Evolutionary conservation across 257 asterid genomes (phyloP), one percentile per base, ranked within the genome.

Genomic region (Penstemon barbatus): DNA sequence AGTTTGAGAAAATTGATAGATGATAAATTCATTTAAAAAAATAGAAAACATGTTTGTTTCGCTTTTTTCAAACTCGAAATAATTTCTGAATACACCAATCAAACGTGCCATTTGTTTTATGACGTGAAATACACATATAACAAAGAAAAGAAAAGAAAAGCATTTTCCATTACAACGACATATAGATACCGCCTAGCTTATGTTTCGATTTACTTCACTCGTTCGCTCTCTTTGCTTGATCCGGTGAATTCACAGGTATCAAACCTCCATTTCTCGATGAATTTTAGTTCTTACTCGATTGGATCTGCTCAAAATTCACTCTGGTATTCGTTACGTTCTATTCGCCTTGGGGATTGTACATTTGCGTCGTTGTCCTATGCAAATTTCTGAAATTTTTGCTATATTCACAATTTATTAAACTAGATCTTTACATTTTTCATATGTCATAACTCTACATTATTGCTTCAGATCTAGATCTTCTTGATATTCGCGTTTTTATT

Each of bases 161-260:
- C 3, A 7, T 6, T 46, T 46, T 46, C 3, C 11, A 7, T 12
- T 3, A 3, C 9, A 6, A 46, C 8, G 12, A 7, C 46, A 58
- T 57, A 67, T 67, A 58, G 25, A 57, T 19, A 13, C 33, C 66
- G 65, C 52, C 51, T 57, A 4, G 6, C 42, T 39, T 50, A 13
- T 49, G n/a, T 0, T 38, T 57, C 57, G 54, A 4, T 69, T 69
- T 51, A 59, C 66, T 37, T 49, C 49, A 46, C 43, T 58, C 41
- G 57, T 25, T 63, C 68, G 33, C 63, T 71, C 73, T 60, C 57
- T 50, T 57, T 39, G 76, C 72, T 70, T 66, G 82, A 78, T 78
- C 82, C 61, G 68, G 66, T 65, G 74, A 65, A 54, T 65, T 63
- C 45, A 19, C 76, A 60, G 82, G 79, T 78, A 71, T 70, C 72